Base-by-base conservation (phyloP, 1,284 basidiomycete species). In the Irpex sp. region DNA sequence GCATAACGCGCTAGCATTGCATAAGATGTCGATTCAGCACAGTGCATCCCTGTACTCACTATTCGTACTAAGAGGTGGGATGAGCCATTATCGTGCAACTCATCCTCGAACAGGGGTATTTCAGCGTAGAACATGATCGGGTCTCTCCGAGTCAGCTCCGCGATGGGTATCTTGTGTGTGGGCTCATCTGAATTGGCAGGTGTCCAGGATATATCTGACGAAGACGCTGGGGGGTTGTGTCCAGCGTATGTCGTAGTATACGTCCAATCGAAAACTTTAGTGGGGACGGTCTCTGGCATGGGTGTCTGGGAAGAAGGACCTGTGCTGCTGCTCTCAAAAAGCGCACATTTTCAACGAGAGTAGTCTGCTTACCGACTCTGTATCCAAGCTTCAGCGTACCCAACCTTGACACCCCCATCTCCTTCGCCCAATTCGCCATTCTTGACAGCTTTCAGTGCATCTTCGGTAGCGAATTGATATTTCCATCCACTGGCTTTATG, bases 211-310 rank as follows among this genome's bases (percentile, higher is more conserved):
- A 72, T 67, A 0, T 63, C 57, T 6, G 40, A 60, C 1, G 73
- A 65, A 3, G 72, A 67, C 5, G 71, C 63, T 4, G 73, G 52
- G 0, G 68, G 66, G 9, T 73, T 65, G 64, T 90, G 85, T 0
- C 97, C 97, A 0, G 87, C 71, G 72, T 98, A 97, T 0, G 85
- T 88, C 2, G 93, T 93, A 0, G 96, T 97, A 75, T 97, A 99
- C 4, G 97, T 99, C 97, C 97, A 99, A 74, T 99, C 97, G 76
- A 94, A 98, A 1, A 91, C 91, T 69, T 96, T 96, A 2, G 93
- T 89, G 0, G 85, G 78, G 47, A 89, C 85, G 3, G 90, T 91
- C 68, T 82, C 74, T 2, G 92, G 90, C 76, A 95, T 85, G 0
- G 90, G 87, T 2, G 87, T 76, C 56, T 79, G 78, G 6, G 91